Percentiles rank a stretch among this genome's conserved stretches.
These are phyloP conservation scores for Ogataea corticis DNA, from an alignment of 805 yeast species.

Conservation along the genomic window DNA sequence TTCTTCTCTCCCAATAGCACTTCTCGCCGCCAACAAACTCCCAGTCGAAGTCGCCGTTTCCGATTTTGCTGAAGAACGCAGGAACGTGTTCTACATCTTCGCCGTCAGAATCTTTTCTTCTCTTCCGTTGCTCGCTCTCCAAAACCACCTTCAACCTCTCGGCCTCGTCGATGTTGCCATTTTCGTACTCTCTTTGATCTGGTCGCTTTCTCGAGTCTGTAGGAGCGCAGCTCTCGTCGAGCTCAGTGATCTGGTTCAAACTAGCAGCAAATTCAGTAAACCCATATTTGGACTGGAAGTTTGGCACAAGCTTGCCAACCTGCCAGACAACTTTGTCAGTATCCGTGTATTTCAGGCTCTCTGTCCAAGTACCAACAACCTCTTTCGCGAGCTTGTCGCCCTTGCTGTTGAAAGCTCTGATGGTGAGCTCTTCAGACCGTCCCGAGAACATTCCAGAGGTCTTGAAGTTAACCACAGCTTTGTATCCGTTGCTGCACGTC, in stretches of 20 bases:
- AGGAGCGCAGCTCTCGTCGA: slow-evolving; percentile 75
- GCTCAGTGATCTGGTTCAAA: slow-evolving; percentile 71
- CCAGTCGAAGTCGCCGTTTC: slow-evolving; percentile 47
- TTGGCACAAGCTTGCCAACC: slow-evolving; percentile 61
- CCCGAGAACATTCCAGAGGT: slow-evolving; percentile 84
- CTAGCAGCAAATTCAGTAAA: slow-evolving; percentile 81
- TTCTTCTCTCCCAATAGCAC: slow-evolving; percentile 81
- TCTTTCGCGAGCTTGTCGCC: slow-evolving; percentile 37
- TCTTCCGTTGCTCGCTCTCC: slow-evolving; percentile 78
- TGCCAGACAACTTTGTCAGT: slow-evolving; percentile 60
- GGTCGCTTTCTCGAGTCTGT: slow-evolving; percentile 92
- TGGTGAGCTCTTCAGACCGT: slow-evolving; percentile 67
- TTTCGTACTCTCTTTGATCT: slow-evolving; percentile 72
- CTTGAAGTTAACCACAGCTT: slow-evolving; percentile 70
- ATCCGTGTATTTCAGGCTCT: slow-evolving; percentile 49
- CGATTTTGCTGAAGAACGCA: slow-evolving; percentile 55
- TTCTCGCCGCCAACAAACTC: slow-evolving; percentile 54
- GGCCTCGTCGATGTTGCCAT: slow-evolving; percentile 68
- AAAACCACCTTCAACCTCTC: slow-evolving; percentile 65
- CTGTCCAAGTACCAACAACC: slow-evolving; percentile 84
- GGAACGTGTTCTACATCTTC: slow-evolving; percentile 52
- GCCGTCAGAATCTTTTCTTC: slow-evolving; percentile 62
- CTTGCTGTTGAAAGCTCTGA: slow-evolving; percentile 42
- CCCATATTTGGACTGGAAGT: slow-evolving; percentile 71
- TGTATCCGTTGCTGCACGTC: slow-evolving; percentile 65